These are phyloP conservation scores for Blastocystis sp. DNA, from an alignment of 352 stramenopile genomes.

Conservation along the genomic window DNA sequence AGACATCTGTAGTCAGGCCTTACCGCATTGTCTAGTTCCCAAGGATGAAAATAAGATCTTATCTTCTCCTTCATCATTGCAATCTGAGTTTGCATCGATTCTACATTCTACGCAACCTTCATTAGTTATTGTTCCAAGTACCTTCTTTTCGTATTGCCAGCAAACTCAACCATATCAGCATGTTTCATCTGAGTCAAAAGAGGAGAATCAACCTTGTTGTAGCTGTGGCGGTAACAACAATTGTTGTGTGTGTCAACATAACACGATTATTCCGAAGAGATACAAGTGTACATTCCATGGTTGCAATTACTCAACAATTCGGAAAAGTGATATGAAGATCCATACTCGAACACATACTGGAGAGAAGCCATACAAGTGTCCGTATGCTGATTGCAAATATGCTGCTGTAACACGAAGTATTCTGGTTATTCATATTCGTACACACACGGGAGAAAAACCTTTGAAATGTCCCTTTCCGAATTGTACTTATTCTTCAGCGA, in stretches of 20 bases:
- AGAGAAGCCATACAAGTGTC: constrained; percentile 65
- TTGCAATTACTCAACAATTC: constrained; percentile 60
- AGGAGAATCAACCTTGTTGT: neutral
- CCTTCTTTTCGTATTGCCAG: constrained; percentile 22
- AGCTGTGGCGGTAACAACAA: constrained; percentile 54
- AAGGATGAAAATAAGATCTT: neutral
- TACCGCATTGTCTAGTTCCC: neutral
- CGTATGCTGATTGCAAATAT: constrained; percentile 57
- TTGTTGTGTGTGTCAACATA: neutral
- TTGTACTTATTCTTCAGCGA: constrained; percentile 46
- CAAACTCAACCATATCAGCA: neutral
- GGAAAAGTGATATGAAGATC: constrained; percentile 44
- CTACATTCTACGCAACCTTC: neutral
- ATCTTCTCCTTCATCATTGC: neutral
- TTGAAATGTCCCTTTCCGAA: constrained; percentile 54
- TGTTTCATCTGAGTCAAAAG: neutral
- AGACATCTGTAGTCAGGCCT: neutral
- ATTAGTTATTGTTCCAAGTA: constrained; percentile 18
- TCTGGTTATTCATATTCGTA: constrained; percentile 61
- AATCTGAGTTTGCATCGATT: neutral
- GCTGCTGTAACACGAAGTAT: constrained; percentile 37
- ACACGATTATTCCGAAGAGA: constrained; percentile 4
- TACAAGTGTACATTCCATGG: constrained; percentile 48
- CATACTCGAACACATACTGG: constrained; percentile 52
- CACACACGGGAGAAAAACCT: constrained; percentile 43